phyloP scores from a whole-genome alignment of 495 filamentous ascomycete species.

The Choiromyces venosus region DNA sequence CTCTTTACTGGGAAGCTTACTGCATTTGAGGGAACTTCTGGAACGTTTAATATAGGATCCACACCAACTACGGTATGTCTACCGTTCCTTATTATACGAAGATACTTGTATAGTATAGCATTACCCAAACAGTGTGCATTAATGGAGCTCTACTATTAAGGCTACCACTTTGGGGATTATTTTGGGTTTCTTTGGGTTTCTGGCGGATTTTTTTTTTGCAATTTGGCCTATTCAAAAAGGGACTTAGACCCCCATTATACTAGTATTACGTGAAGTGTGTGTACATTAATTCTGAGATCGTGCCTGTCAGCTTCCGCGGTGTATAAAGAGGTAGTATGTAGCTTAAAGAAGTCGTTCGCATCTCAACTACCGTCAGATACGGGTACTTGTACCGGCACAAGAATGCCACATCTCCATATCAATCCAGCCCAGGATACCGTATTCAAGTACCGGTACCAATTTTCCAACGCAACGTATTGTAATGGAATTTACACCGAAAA shows the following conservation, averaged over 20 bases:
- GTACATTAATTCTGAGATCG: background rate
- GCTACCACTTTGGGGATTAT: background rate
- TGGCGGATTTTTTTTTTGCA: background rate
- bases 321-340: background rate
- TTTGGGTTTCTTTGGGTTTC: background rate
- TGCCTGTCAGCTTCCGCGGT: background rate
- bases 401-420: slow-evolving; percentile 1
- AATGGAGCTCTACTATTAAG: background rate
- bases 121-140: background rate
- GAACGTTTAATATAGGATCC: slow-evolving; percentile 54
- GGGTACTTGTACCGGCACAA: background rate
- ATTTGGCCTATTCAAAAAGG: background rate
- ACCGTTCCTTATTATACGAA: background rate
- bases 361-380: background rate
- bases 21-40: slow-evolving; percentile 70
- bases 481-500: background rate
- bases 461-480: background rate
- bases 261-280: background rate
- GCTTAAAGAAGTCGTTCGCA: slow-evolving; percentile 1
- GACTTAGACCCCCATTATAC: background rate
- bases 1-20: slow-evolving; percentile 58
- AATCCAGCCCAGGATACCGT: background rate
- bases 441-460: background rate
- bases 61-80: background rate
- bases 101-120: slow-evolving; percentile 2